phyloP scores from a whole-genome alignment of 2,329 filamentous ascomycete species.

The Aureobasidium sp. region DNA sequence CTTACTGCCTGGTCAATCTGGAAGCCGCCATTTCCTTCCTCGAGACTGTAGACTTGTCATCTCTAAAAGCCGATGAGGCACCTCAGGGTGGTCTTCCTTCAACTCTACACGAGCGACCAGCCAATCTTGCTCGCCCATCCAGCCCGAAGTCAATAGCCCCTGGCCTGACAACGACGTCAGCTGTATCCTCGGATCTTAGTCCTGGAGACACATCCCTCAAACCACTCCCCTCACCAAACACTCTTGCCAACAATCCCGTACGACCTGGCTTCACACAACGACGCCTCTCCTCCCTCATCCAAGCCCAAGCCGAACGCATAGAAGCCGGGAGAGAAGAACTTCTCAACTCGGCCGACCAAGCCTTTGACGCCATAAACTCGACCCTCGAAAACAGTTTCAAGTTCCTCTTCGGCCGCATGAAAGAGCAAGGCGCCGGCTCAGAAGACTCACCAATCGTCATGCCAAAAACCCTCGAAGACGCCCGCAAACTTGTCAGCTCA shows the following conservation, averaged over 20 bases:
- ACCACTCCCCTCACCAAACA: slow-evolving; percentile 27
- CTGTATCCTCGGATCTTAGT: slow-evolving; percentile 13
- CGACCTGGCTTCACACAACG: slow-evolving; percentile 56
- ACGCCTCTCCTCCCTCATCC: slow-evolving; percentile 77
- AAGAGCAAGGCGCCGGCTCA: slow-evolving; percentile 53
- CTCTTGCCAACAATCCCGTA: slow-evolving; percentile 23
- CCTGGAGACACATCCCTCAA: slow-evolving; percentile 10
- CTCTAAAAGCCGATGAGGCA: slow-evolving; percentile 71
- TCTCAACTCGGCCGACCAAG: slow-evolving; percentile 81
- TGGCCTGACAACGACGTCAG: slow-evolving; percentile 24
- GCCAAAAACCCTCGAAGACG: slow-evolving; percentile 89
- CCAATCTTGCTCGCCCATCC: slow-evolving; percentile 33
- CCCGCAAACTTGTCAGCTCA: slow-evolving; percentile 76
- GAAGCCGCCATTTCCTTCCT: slow-evolving; percentile 92
- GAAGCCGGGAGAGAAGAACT: slow-evolving; percentile 63
- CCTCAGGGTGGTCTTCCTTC: slow-evolving; percentile 54
- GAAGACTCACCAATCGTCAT: slow-evolving; percentile 43
- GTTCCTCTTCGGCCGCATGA: slow-evolving; percentile 81
- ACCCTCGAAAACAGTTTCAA: slow-evolving; percentile 90
- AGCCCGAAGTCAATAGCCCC: slow-evolving; percentile 29
- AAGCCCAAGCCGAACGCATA: slow-evolving; percentile 73
- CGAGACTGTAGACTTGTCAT: slow-evolving; percentile 89
- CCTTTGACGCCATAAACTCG: slow-evolving; percentile 83
- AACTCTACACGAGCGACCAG: slow-evolving; percentile 20
- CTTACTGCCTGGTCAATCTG: slow-evolving; percentile 92